Evolutionary conservation across 2,329 filamentous ascomycete genomes (phyloP).

Genomic region (Penicillium sp.): DNA sequence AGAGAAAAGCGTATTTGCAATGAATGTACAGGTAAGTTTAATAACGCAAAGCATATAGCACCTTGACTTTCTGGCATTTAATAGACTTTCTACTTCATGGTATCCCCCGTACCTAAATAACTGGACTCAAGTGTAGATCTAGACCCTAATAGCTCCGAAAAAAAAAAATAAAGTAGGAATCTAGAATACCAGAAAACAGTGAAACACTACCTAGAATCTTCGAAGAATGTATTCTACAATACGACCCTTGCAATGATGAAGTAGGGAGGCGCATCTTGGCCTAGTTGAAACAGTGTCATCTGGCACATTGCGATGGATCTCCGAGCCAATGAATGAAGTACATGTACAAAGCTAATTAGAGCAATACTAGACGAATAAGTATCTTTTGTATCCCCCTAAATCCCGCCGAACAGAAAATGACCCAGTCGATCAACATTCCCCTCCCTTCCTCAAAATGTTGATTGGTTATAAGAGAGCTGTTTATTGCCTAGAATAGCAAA

Average conservation of each 20-base stretch:
- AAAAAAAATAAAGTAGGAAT: conserved; percentile 1
- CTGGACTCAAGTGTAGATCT: background rate
- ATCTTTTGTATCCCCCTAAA: background rate
- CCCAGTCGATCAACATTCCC: conserved; percentile 24
- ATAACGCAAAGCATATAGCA: too few species aligned
- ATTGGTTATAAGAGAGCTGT: conserved; percentile 13
- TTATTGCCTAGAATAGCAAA: background rate
- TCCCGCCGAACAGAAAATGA: background rate
- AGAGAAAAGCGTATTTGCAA: too few species aligned
- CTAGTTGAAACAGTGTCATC: background rate
- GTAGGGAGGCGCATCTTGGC: conserved; percentile 5
- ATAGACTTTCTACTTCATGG: too few species aligned
- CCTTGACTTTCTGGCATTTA: too few species aligned
- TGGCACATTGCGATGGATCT: background rate
- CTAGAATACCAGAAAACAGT: conserved; percentile 3
- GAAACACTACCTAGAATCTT: conserved; percentile 1
- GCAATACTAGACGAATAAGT: background rate
- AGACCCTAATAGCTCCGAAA: background rate
- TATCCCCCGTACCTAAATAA: too few species aligned
- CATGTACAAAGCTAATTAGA: background rate
- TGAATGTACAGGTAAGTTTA: background rate
- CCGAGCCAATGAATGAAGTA: background rate
- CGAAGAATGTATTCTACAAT: conserved; percentile 3
- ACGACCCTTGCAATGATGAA: conserved; percentile 7
- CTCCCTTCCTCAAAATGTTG: conserved; percentile 9